phyloP scores from a whole-genome alignment of 179 eudicot species.

The Heliamphora pulchella region DNA sequence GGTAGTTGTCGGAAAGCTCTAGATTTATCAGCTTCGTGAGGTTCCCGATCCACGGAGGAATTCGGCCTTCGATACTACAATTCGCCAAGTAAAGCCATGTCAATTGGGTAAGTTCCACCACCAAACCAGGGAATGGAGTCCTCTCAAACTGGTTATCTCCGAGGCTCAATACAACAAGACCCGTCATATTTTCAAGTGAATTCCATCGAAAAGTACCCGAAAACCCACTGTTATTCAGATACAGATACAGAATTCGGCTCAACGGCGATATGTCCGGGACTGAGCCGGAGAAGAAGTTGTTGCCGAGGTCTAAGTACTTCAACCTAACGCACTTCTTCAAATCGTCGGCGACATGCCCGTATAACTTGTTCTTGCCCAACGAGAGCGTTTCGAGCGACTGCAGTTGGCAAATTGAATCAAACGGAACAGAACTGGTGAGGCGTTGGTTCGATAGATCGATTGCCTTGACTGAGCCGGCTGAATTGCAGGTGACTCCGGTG shows the following conservation, averaged over 20 bases:
- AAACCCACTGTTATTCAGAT: conserved; percentile 49
- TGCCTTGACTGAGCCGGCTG: conserved; percentile 23
- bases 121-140: conserved; percentile 41
- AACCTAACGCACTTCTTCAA: conserved; percentile 37
- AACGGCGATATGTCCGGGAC: conserved; percentile 52
- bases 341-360: conserved; percentile 29
- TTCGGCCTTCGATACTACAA: conserved; percentile 59
- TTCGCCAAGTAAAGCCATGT: conserved; percentile 49
- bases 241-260: conserved; percentile 28
- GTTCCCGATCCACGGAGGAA: conserved; percentile 56
- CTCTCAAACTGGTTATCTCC: conserved; percentile 62
- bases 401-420: conserved; percentile 26
- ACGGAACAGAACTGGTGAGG: conserved; percentile 28
- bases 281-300: conserved; percentile 52
- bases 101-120: conserved; percentile 28
- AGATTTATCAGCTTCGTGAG: conserved; percentile 41
- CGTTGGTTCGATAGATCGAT: conserved; percentile 35
- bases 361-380: conserved; percentile 44
- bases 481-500: conserved; percentile 54
- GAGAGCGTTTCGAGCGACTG: conserved; percentile 31
- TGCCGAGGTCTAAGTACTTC: conserved; percentile 62
- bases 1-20: conserved; percentile 43
- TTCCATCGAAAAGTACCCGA: conserved; percentile 65
- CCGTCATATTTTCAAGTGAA: conserved; percentile 45
- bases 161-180: conserved; percentile 41